Conservation (phyloP, 2,329 filamentous ascomycete genomes). For the Diaporthe sp. region DNA sequence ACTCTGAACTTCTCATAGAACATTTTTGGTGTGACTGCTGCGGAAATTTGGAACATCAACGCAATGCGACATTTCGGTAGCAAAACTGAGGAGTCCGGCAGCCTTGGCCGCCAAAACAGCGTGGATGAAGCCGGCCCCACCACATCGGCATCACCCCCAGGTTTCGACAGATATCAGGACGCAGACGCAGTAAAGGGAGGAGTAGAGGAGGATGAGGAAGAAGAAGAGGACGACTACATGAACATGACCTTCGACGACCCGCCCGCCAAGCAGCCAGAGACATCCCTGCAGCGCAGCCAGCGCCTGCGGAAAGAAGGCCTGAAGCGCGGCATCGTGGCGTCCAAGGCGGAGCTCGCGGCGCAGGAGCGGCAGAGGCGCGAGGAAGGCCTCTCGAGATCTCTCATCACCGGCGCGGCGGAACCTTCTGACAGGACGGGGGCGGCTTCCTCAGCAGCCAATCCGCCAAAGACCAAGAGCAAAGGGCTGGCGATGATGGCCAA, state of each 20-base stretch:
- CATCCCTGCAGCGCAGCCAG: conserved; percentile 64
- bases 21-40: neutral
- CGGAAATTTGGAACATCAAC: neutral
- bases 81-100: neutral
- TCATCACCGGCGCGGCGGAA: conserved; percentile 63
- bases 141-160: neutral
- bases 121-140: conserved; percentile 10
- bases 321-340: conserved; percentile 74
- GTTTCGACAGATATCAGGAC: neutral
- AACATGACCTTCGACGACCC: conserved; percentile 87
- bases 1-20: neutral
- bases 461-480: conserved; percentile 89
- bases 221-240: conserved; percentile 92
- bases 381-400: conserved; percentile 77
- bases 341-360: conserved; percentile 84
- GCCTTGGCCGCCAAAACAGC: conserved; percentile 13
- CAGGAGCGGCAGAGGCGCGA: conserved; percentile 80
- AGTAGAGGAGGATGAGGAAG: conserved; percentile 60
- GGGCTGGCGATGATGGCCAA: conserved; percentile 97
- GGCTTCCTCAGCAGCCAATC: neutral
- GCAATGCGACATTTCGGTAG: conserved; percentile 28
- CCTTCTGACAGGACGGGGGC: neutral
- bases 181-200: neutral
- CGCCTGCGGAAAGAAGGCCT: conserved; percentile 72
- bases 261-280: conserved; percentile 56